A percentile compares a stretch with the other conserved stretches of the same genome.
phyloP scores from a whole-genome alignment of 2,329 filamentous ascomycete genomes.

The Alternaria burnsii region DNA sequence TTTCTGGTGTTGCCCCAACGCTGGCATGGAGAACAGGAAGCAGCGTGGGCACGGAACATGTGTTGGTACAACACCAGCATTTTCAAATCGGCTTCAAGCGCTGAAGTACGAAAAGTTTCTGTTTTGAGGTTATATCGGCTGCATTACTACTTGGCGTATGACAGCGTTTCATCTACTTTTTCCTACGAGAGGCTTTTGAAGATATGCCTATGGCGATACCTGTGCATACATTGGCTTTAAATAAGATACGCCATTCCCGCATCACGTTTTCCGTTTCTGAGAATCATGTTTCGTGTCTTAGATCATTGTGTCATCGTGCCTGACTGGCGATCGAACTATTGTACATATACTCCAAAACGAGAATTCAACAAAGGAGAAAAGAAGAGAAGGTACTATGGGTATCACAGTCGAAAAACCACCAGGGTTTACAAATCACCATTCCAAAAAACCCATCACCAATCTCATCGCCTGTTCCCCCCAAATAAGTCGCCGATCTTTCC shows the following conservation, averaged over 20 bases:
- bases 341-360: neutral
- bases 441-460: neutral
- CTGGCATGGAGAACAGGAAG: neutral
- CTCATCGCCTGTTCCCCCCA: slow-evolving; percentile 17
- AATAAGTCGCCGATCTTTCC: slow-evolving; percentile 22
- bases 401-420: neutral
- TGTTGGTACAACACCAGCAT: neutral
- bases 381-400: neutral
- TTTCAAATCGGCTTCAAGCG: slow-evolving; percentile 41
- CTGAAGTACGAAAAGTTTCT: slow-evolving; percentile 37
- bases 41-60: neutral
- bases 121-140: slow-evolving; percentile 1
- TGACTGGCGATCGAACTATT: neutral
- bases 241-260: neutral
- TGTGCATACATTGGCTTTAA: neutral
- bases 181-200: neutral
- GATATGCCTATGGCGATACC: neutral
- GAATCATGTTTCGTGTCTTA: too few relatives aligned
- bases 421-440: neutral
- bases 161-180: slow-evolving; percentile 3
- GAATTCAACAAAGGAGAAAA: neutral
- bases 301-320: neutral
- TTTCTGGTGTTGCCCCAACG: neutral
- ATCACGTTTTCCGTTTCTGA: neutral
- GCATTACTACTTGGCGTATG: slow-evolving; percentile 3